These are phyloP conservation scores for Terana coerulea DNA, from an alignment of 768 basidiomycete genomes.

Conservation along the genomic window DNA sequence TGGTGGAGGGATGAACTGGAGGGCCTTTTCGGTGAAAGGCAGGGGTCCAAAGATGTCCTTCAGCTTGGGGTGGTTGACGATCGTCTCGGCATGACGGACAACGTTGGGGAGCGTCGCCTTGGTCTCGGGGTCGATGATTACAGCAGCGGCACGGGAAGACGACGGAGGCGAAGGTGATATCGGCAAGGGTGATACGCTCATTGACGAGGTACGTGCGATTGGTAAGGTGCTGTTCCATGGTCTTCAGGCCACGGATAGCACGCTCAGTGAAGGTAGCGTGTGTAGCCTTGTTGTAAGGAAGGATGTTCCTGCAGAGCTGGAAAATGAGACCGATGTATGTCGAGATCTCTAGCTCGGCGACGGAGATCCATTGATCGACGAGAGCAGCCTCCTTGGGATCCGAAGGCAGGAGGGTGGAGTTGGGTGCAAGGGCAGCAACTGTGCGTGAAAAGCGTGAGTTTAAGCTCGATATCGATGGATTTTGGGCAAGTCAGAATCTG, in stretches of 20 bases:
- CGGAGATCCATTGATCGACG: constrained; percentile 83
- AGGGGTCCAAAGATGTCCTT: constrained; percentile 61
- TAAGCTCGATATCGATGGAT: not conserved
- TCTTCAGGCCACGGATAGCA: constrained; percentile 53
- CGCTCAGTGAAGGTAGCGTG: constrained; percentile 54
- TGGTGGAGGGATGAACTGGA: constrained; percentile 67
- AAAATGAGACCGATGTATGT: constrained; percentile 33
- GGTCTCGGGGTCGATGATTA: constrained; percentile 59
- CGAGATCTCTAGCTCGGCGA: constrained; percentile 65
- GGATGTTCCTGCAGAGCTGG: constrained; percentile 39
- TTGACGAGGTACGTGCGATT: constrained; percentile 87
- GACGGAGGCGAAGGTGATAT: constrained; percentile 63
- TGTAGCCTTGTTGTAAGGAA: constrained; percentile 83
- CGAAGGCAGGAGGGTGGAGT: constrained; percentile 72
- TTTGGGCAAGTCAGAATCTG: constrained; percentile 31
- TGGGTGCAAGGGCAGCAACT: constrained; percentile 79
- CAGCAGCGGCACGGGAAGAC: constrained; percentile 49
- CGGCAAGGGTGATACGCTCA: constrained; percentile 93
- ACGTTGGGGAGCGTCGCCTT: constrained; percentile 72
- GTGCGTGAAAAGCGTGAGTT: constrained; percentile 18
- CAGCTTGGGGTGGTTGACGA: constrained; percentile 79
- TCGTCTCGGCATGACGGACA: constrained; percentile 82
- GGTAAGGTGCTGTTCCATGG: constrained; percentile 70
- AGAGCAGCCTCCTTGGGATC: constrained; percentile 64
- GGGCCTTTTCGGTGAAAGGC: constrained; percentile 62